Base-by-base conservation (phyloP, 2,329 filamentous ascomycete species). In the Dothistroma pini region DNA sequence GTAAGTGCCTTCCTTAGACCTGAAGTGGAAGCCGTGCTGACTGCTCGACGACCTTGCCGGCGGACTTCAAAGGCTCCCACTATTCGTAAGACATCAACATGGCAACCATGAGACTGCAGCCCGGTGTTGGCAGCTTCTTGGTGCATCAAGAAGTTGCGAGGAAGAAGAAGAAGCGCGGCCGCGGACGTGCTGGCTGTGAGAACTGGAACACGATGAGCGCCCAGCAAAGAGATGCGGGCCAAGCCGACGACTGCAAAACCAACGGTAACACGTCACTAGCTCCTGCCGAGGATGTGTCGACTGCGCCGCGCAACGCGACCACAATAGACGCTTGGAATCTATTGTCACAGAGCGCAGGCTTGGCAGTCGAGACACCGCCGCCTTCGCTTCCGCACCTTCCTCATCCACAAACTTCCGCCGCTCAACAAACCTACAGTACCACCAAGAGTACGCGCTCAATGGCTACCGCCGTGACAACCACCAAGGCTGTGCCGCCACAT, bases 401-500 rank as follows among this genome's bases (percentile, higher is more conserved):
- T 21, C 16, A 21, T 44, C 49, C 19, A 41, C 14, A 22, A 25
- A 31, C 49, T 11, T 16, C 11, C 19, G 21, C 11, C 11, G 38
- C 12, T 14, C 16, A 31, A 11, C 12, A 25, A 47, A 25, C 19
- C 35, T 48, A 47, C 34, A 56, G 35, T 14, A 44, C 44, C 29
- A 21, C 14, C 32, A 44, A 44, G 32, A 25, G 22, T 10, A 52
- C 32, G 32, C 25, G 5, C 34, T 31, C 56, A 21, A 54, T 47
- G 21, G 50, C 49, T 22, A 14, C 57, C 49, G 54, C 50, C 7
- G 35, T 11, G 34, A 48, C 34, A 22, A 21, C 19, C 6, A 44
- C 32, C 7, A 56, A 56, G 25, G 54, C 41, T 3, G 29, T 58
- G 19, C 57, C 57, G 19, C 57, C 57, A 14, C 57, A 58, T 48